phyloP scores from a whole-genome alignment of 441 rosid species.

The Populus tomentosa region DNA sequence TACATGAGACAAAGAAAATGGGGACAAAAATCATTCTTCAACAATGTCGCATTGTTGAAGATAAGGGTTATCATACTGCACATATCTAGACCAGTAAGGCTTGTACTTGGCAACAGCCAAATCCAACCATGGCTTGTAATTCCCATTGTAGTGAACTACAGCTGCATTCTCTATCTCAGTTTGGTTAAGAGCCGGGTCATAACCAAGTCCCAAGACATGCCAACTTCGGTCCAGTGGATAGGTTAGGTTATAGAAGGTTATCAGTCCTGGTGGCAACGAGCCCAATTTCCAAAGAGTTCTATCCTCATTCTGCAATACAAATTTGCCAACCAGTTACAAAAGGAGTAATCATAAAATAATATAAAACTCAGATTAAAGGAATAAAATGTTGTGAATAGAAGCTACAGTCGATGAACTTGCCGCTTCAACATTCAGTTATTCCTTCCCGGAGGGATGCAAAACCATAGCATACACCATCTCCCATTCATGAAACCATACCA shows the following conservation, averaged over 20 bases:
- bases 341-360: neutral
- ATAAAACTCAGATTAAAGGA: neutral
- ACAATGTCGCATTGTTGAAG: constrained; percentile 60
- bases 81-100: constrained; percentile 79
- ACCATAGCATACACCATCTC: neutral
- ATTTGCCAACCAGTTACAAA: constrained; percentile 12
- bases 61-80: constrained; percentile 62
- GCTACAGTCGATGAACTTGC: neutral
- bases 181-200: constrained; percentile 90
- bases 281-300: constrained; percentile 97
- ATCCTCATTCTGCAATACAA: constrained; percentile 77
- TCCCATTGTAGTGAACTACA: constrained; percentile 90
- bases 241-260: constrained; percentile 92
- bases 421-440: neutral
- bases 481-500: neutral
- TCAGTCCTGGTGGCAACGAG: constrained; percentile 89
- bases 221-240: constrained; percentile 72
- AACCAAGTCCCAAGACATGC: constrained; percentile 93
- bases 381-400: too few species aligned
- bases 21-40: constrained; percentile 20
- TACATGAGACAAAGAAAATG: neutral
- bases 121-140: constrained; percentile 95
- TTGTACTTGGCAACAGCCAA: constrained; percentile 80
- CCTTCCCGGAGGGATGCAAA: neutral
- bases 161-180: constrained; percentile 83